phyloP scores from a whole-genome alignment of 495 filamentous ascomycete genomes.

The Zalerion maritima region DNA sequence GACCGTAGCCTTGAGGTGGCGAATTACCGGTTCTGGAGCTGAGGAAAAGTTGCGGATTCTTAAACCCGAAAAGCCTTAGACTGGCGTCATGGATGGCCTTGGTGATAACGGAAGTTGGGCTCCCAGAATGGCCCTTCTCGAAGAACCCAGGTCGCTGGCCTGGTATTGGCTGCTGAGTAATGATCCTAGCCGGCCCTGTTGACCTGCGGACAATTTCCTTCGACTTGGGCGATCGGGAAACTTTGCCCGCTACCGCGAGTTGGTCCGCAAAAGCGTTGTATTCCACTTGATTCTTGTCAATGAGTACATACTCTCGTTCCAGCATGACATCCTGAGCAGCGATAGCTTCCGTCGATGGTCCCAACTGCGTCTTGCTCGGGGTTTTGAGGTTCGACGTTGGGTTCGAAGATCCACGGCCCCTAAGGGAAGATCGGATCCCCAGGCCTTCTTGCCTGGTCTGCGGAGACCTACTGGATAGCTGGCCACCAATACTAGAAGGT shows the following conservation, averaged over 20 bases:
- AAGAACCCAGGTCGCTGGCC: conserved; percentile 54
- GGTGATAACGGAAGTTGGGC: conserved; percentile 75
- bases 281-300: conserved; percentile 88
- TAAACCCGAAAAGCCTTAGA: conserved; percentile 63
- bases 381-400: conserved; percentile 10
- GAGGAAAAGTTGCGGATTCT: conserved; percentile 50
- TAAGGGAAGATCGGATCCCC: conserved; percentile 27
- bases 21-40: conserved; percentile 58
- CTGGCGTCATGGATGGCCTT: conserved; percentile 93
- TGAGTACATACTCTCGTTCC: conserved; percentile 85
- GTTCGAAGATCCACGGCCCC: conserved; percentile 25
- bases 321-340: conserved; percentile 79
- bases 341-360: conserved; percentile 45
- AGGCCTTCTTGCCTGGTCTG: too few relatives aligned
- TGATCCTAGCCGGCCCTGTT: conserved; percentile 30
- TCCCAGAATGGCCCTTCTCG: conserved; percentile 66
- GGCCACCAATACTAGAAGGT: too few relatives aligned
- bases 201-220: conserved; percentile 32
- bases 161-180: conserved; percentile 58
- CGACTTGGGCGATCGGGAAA: conserved; percentile 29
- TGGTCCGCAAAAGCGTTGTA: conserved; percentile 97
- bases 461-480: too few relatives aligned
- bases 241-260: conserved; percentile 60
- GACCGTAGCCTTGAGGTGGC: conserved; percentile 62
- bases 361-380: conserved; percentile 10